These are phyloP conservation scores for Erodium maritimum DNA, from an alignment of 345 rosid genomes.

Conservation along the genomic window DNA sequence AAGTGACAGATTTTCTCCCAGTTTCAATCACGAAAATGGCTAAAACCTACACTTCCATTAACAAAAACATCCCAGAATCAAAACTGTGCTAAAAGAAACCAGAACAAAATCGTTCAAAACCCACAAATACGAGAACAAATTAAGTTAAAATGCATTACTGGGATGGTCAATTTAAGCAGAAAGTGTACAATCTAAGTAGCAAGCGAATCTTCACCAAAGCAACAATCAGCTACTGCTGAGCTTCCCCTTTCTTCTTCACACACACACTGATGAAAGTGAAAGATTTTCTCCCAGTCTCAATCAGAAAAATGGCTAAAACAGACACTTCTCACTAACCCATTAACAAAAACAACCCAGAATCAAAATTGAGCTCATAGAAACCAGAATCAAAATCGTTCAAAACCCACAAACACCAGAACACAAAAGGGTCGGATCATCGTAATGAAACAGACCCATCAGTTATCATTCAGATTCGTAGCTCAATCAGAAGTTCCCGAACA, in stretches of 20 bases:
- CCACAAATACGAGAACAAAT: too few relatives aligned
- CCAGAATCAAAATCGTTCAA: too few relatives aligned
- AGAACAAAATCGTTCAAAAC: too few relatives aligned
- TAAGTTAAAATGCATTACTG: too few relatives aligned
- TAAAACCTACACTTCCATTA: background rate
- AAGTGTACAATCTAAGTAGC: background rate
- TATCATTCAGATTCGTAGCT: background rate
- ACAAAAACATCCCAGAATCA: too few relatives aligned
- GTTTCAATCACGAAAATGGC: background rate
- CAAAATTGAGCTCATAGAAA: too few relatives aligned
- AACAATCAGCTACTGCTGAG: background rate
- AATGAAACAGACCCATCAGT: background rate
- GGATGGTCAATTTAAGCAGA: background rate
- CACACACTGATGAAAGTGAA: background rate
- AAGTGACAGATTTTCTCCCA: background rate
- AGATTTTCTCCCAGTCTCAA: background rate
- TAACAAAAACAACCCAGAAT: too few relatives aligned
- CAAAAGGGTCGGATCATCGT: background rate
- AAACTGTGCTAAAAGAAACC: too few relatives aligned
- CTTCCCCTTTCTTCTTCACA: background rate
- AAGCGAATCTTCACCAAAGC: background rate
- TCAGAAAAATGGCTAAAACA: background rate
- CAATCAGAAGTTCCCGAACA: background rate
- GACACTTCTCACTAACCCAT: background rate
- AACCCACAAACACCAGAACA: too few relatives aligned